Evolutionary conservation across 108 stramenopile genomes (phyloP).

Genomic region (Cyclostephanos invisitatus): DNA sequence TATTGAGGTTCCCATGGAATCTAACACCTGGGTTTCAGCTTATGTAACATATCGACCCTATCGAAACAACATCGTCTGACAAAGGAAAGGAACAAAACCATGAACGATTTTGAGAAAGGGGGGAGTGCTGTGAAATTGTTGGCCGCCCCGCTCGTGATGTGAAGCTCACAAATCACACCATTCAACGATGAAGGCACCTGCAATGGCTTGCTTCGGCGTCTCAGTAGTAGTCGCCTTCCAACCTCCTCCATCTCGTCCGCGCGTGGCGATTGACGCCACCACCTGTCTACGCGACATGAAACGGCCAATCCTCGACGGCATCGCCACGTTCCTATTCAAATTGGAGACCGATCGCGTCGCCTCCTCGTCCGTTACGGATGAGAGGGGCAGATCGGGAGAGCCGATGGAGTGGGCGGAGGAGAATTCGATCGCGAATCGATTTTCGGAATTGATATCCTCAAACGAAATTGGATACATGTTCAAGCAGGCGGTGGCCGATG

Average conservation of each 20-base stretch:
- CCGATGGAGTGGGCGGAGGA: conserved; percentile 71
- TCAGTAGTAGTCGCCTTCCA: too few relatives aligned
- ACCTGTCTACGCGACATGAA: conserved; percentile 56
- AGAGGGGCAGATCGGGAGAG: conserved; percentile 61
- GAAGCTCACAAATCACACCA: too few relatives aligned
- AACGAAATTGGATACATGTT: conserved; percentile 56
- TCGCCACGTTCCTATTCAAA: conserved; percentile 56
- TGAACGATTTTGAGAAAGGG: too few relatives aligned
- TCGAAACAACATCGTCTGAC: too few relatives aligned
- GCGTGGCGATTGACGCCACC: not conserved
- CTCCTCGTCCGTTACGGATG: conserved; percentile 49
- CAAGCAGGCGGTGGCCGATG: conserved; percentile 75
- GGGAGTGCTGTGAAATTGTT: too few relatives aligned
- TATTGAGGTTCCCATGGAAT: not conserved
- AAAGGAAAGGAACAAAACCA: too few relatives aligned
- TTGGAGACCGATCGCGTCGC: conserved; percentile 57
- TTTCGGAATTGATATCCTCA: conserved; percentile 49
- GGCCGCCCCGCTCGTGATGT: too few relatives aligned
- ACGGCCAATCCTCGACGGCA: conserved; percentile 55
- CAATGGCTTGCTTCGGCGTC: too few relatives aligned
- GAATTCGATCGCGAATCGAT: conserved; percentile 50
- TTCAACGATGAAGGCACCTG: too few relatives aligned
- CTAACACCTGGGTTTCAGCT: too few relatives aligned
- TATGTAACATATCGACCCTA: too few relatives aligned
- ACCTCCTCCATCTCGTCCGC: conserved; percentile 1